Base-by-base conservation (phyloP, 352 stramenopile genomes). In the Phytophthora foliorum region DNA sequence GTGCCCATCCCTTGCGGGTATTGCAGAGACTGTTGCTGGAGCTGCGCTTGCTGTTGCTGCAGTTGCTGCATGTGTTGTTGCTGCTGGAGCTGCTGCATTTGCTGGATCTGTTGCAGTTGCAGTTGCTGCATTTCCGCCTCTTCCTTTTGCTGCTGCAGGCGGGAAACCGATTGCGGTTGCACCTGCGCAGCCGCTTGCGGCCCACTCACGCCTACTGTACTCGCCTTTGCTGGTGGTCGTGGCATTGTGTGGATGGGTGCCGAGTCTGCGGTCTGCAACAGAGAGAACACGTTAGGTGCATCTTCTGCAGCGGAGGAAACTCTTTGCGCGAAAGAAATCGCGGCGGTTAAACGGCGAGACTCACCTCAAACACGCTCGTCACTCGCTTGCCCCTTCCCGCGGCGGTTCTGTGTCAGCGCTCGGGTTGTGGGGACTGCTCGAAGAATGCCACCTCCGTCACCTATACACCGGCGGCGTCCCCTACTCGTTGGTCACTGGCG, bases 381-480 rank as follows among this genome's bases (percentile, higher is more conserved):
- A 62, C 41, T 52, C 42, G 22, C 34, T 68, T 73, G 39, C 57
- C 71, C 56, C 55, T 75, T 75, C 46, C 61, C 71, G 55, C 64
- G 63, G 63, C 63, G 52, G 68, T 71, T 72, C 52, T 74, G 66
- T 74, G 58, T 64, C 46, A 48, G 59, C 21, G 42, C 60, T 74
- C 60, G 67, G 67, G 60, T 74, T 70, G 59, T 67, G 73, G 44
- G 62, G 51, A 61, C 69, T 65, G 75, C 54, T 79, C 63, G 55
- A 70, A 74, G 45, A 76, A 77, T 80, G 77, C 45, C 77, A 59
- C 63, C 78, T 78, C 56, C 45, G 61, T 82, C 77, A 85, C 77
- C 77, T 86, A 86, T 50, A 74, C 77, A 63, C 74, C 19, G 36
- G 21, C 38, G 46, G 27, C 42, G 44, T 78, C 69, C 72, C 68